Evolutionary conservation across 495 filamentous ascomycete species (phyloP).

Genomic region (Trichodelitschia bisporula): DNA sequence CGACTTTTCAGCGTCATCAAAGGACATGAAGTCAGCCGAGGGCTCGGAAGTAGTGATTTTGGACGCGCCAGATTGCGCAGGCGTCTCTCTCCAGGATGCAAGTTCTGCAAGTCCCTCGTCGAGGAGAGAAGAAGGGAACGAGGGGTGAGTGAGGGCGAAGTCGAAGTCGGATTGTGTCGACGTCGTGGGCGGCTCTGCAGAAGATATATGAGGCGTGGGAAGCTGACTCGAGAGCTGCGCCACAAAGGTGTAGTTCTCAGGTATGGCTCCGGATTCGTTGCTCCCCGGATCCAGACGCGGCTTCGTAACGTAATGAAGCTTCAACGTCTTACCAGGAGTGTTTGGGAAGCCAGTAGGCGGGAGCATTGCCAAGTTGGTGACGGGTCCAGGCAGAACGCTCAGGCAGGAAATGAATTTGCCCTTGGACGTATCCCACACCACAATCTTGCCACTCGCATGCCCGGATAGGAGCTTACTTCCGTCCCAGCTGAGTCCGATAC

Average conservation of each 20-base stretch:
- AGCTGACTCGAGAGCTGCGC: constrained; percentile 27
- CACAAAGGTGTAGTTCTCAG: constrained; percentile 40
- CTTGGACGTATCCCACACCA: constrained; percentile 52
- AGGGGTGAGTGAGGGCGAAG: constrained; percentile 24
- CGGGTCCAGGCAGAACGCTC: constrained; percentile 44
- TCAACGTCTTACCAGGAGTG: constrained; percentile 16
- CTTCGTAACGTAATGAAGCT: constrained; percentile 40
- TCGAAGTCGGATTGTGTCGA: too few species aligned
- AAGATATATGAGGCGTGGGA: constrained; percentile 1
- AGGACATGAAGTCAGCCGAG: background rate
- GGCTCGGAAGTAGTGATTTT: background rate
- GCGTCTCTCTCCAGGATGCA: constrained; percentile 8
- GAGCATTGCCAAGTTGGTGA: constrained; percentile 54
- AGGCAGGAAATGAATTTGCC: constrained; percentile 34
- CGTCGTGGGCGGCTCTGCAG: constrained; percentile 3
- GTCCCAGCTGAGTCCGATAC: constrained; percentile 51
- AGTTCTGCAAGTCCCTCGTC: constrained; percentile 32
- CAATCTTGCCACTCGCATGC: constrained; percentile 56
- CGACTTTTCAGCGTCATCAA: constrained; percentile 1
- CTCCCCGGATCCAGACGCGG: constrained; percentile 27
- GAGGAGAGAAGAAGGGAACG: constrained; percentile 26
- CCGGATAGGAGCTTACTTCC: constrained; percentile 58
- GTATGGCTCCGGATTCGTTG: constrained; percentile 20
- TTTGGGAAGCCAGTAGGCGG: constrained; percentile 32
- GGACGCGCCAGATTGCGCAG: constrained; percentile 3